Evolutionary conservation across 2,329 filamentous ascomycete genomes (phyloP), one percentile per base, ranked within the genome.

Genomic region (Pochonia chlamydosporia): DNA sequence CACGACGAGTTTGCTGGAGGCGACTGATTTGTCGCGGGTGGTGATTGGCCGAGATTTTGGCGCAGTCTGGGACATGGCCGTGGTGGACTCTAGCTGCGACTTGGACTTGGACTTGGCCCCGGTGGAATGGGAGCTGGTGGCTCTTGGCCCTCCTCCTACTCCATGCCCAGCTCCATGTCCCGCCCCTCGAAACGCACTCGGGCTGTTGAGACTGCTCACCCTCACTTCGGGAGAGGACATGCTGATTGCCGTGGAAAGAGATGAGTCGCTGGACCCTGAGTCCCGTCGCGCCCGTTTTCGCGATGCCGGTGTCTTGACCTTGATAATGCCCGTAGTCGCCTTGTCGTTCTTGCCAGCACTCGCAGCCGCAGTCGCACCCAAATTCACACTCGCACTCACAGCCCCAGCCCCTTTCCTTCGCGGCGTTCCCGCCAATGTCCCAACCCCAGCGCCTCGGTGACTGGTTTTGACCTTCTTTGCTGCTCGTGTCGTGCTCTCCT

Each of bases 201-300:
- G 44, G 44, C 44, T 47, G 26, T 20, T 35, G 43, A 48, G 49
- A 21, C 46, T 47, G 44, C 53, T 52, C 28, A 57, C 53, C 53
- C 63, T 64, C 45, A 53, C 60, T 46, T 67, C 65, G 24, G 67
- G 68, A 43, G 68, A 70, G 40, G 67, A 66, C 44, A 70, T 56
- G 54, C 62, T 69, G 61, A 63, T 59, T 37, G 59, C 60, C 16
- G 67, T 66, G 16, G 68, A 70, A 23, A 71, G 62, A n/a, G 69
- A 71, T 18, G 69, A 71, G 54, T 69, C 66, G 59, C 68, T 71
- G 7, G 65, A 66, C 25, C 56, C 64, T 28, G 68, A 71, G 47
- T 63, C 62, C 30, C 65, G 59, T 36, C 68, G 59, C 24, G 52
- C 52, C 47, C 63, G 59, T 59, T 57, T 66, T 21, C 63, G 60